These are phyloP conservation scores for Teratosphaeria viscida DNA, from an alignment of 2,329 filamentous ascomycete species.

Conservation along the genomic window DNA sequence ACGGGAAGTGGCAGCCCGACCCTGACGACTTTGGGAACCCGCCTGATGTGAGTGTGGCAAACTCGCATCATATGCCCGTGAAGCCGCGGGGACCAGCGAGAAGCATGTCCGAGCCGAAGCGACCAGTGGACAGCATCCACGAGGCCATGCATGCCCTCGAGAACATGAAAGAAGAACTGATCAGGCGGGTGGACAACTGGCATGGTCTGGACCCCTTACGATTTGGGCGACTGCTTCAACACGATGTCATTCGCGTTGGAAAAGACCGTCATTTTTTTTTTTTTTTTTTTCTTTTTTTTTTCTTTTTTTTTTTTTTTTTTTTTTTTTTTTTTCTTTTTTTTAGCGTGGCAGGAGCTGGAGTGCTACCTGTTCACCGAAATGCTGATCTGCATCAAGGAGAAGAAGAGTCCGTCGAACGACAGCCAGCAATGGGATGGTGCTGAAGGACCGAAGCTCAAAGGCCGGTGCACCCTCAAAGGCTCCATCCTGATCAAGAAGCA, in stretches of 20 bases:
- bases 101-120: conserved; percentile 7
- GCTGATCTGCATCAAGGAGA: conserved; percentile 99
- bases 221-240: conserved; percentile 84
- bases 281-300: no score
- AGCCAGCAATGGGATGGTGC: conserved; percentile 57
- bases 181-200: conserved; percentile 92
- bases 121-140: conserved; percentile 44
- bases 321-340: no score
- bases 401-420: conserved; percentile 51
- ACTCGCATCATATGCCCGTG: conserved; percentile 28
- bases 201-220: conserved; percentile 88
- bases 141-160: conserved; percentile 62
- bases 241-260: conserved; percentile 82
- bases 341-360: conserved; percentile 94
- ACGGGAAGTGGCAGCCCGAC: conserved; percentile 81
- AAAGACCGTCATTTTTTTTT: conserved; percentile 96
- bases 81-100: conserved; percentile 34
- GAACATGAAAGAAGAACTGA: conserved; percentile 75
- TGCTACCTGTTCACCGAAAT: conserved; percentile 97
- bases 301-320: no score
- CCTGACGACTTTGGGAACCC: conserved; percentile 58
- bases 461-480: conserved; percentile 81
- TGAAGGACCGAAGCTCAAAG: conserved; percentile 47
- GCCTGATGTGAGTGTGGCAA: conserved; percentile 10
- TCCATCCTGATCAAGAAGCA: conserved; percentile 98